Evolutionary conservation across 371 early-diverging fungal species (phyloP), one percentile per base, ranked within the genome.

Genomic region (Mycotypha africana): DNA sequence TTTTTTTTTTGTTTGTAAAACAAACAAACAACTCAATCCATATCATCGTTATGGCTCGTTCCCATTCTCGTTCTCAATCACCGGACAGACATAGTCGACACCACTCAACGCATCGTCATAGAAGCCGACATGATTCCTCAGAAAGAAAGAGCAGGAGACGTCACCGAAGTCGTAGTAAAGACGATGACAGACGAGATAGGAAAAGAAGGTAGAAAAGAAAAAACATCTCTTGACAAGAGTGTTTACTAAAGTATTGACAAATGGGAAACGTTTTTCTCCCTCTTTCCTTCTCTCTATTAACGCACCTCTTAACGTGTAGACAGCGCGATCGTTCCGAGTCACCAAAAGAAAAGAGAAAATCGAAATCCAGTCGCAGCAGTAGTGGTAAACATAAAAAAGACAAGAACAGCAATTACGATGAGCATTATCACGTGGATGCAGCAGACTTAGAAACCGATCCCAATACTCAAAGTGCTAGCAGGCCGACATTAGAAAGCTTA

Each of bases 401-500:
- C 17, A 45, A 7, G 44, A 37, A 17, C 45, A 53, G 24, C 25
- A 37, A 17, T 42, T 30, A 32, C 12, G 34, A 43, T 16, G 41
- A 44, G 16, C 35, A 43, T 11, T 25, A 30, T 4, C 57, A 62
- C 15, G 38, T 23, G 4, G 38, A 54, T 7, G 46, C 47, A 11
- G 56, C 50, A 17, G 43, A 35, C 20, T 45, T 49, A 17, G 24
- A 35, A 15, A 42, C n/a, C n/a, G n/a, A n/a, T n/a, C n/a, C n/a
- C n/a, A n/a, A n/a, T n/a, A n/a, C n/a, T n/a, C 14, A 26, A 40
- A 1, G 42, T 42, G 41, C 58, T 12, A 19, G 30, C 9, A 30
- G 62, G 14, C 63, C 50, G 3, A 51, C 70, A 8, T 28, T 74
- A 0, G 61, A 65, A 17, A 26, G 58, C 5, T 47, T 68, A 4